phyloP scores from a whole-genome alignment of 441 rosid species.

The Adansonia rubrostipa region DNA sequence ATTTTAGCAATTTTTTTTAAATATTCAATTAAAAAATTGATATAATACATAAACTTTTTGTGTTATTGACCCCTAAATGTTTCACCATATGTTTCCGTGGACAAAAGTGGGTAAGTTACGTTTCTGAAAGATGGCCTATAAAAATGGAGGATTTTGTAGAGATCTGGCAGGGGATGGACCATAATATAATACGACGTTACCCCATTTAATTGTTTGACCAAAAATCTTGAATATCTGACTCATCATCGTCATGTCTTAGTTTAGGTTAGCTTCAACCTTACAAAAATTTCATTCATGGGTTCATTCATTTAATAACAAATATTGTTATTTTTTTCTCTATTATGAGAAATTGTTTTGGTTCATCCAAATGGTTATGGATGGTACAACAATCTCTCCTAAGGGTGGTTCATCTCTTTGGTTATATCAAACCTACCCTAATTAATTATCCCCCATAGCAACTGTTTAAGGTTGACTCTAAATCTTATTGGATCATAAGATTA shows the following conservation, averaged over 20 bases:
- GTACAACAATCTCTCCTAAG: conserved; percentile 30
- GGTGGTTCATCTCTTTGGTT: neutral
- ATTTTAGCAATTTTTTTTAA: no score
- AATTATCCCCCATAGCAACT: no score
- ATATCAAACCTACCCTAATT: conserved; percentile 8
- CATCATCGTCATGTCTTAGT: conserved; percentile 7
- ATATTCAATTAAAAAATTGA: no score
- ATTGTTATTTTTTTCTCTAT: neutral
- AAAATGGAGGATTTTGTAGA: neutral
- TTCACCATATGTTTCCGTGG: neutral
- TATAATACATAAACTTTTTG: no score
- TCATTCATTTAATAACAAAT: no score
- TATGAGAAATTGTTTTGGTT: conserved; percentile 30
- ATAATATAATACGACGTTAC: neutral
- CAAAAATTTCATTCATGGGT: neutral
- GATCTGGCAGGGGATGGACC: neutral
- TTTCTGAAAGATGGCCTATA: neutral
- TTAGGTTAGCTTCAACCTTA: neutral
- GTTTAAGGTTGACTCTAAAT: no score
- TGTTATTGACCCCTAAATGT: no score
- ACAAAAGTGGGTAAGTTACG: neutral
- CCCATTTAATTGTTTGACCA: conserved; percentile 32
- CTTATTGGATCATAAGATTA: no score
- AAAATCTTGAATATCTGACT: conserved; percentile 8
- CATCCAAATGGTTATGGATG: conserved; percentile 41